phyloP scores from a whole-genome alignment of 1,284 basidiomycete genomes.

The Leccinum solheimii region DNA sequence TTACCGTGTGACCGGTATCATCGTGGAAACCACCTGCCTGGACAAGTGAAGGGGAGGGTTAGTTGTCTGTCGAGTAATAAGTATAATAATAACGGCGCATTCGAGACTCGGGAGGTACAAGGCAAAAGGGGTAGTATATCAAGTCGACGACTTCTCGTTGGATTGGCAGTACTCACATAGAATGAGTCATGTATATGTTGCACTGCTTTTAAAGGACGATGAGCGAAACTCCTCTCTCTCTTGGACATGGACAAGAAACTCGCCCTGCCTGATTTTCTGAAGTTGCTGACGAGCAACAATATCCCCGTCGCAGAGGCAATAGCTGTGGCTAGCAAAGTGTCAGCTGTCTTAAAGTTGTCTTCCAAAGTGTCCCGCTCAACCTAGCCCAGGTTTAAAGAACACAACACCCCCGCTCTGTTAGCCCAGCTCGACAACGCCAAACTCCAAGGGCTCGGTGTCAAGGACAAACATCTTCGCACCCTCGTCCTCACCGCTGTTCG shows the following conservation, averaged over 20 bases:
- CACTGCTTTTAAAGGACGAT: background rate
- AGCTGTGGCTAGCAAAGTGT: slow-evolving; percentile 78
- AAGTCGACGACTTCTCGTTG: slow-evolving; percentile 12
- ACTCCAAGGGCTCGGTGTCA: slow-evolving; percentile 57
- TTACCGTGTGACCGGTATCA: slow-evolving; percentile 86
- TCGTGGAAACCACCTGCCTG: slow-evolving; percentile 88
- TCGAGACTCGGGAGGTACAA: slow-evolving; percentile 9
- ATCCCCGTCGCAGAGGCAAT: slow-evolving; percentile 77
- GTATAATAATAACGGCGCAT: background rate
- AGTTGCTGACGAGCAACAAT: slow-evolving; percentile 63
- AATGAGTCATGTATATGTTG: slow-evolving; percentile 3
- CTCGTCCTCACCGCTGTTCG: slow-evolving; percentile 62
- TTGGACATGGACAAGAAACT: slow-evolving; percentile 45
- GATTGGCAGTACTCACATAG: background rate
- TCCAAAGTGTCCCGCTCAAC: slow-evolving; percentile 6
- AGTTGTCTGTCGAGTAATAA: slow-evolving; percentile 10
- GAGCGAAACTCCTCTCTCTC: background rate
- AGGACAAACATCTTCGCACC: slow-evolving; percentile 70
- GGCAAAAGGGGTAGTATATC: slow-evolving; percentile 25
- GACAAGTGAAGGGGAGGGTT: slow-evolving; percentile 41
- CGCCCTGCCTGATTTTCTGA: slow-evolving; percentile 71
- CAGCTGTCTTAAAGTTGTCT: slow-evolving; percentile 28
- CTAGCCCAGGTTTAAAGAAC: slow-evolving; percentile 66
- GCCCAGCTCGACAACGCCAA: slow-evolving; percentile 58
- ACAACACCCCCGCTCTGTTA: slow-evolving; percentile 63